Conservation (phyloP, 1,284 basidiomycete species). For the Melanopsichium pennsylvanicum region DNA sequence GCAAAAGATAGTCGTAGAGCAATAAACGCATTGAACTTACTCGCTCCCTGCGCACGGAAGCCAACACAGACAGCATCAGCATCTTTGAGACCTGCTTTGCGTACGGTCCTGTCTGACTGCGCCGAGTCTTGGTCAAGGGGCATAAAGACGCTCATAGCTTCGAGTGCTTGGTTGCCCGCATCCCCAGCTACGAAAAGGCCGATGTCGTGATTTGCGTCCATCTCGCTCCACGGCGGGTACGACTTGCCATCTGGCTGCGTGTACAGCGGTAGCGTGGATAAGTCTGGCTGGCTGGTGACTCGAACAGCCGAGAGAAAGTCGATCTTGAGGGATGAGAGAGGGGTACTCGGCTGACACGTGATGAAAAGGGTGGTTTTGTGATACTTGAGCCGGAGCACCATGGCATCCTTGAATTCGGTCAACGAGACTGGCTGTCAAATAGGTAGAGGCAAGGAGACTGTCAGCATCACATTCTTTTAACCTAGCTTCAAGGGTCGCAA, state of each 20-base stretch:
- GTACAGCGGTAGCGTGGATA: slow-evolving; percentile 15
- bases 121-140: slow-evolving; percentile 29
- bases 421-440: slow-evolving; percentile 27
- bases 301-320: slow-evolving; percentile 25
- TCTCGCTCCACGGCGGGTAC: slow-evolving; percentile 24
- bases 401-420: slow-evolving; percentile 29
- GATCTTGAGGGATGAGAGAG: slow-evolving; percentile 20
- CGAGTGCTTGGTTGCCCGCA: slow-evolving; percentile 14
- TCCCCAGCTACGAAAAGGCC: slow-evolving; percentile 36
- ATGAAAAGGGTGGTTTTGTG: slow-evolving; percentile 43
- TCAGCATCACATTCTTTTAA: no score
- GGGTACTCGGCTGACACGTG: slow-evolving; percentile 24
- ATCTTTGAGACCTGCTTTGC: slow-evolving; percentile 43
- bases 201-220: slow-evolving; percentile 27
- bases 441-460: neutral
- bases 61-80: slow-evolving; percentile 36
- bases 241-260: slow-evolving; percentile 27
- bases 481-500: no score
- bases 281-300: slow-evolving; percentile 27
- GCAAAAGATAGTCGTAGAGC: no score
- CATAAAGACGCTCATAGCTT: slow-evolving; percentile 38
- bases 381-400: slow-evolving; percentile 42
- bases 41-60: slow-evolving; percentile 30
- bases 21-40: slow-evolving; percentile 24
- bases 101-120: slow-evolving; percentile 17